These are phyloP conservation scores for Corinectria fuckeliana DNA, from an alignment of 2,329 filamentous ascomycete species.

Conservation along the genomic window DNA sequence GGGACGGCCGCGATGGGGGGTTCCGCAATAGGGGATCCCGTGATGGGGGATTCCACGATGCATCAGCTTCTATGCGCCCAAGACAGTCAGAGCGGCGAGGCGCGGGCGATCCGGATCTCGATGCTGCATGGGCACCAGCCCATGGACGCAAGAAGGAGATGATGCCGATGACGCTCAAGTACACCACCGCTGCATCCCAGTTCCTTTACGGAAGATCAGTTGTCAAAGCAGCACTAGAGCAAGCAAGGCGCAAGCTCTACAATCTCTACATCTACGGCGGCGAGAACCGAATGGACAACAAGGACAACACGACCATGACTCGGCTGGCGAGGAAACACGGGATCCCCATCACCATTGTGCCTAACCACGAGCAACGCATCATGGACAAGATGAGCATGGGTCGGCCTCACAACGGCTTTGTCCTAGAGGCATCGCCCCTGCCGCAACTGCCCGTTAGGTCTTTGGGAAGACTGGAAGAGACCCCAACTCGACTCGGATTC, in stretches of 20 bases:
- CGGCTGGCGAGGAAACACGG: constrained; percentile 54
- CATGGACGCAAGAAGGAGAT: constrained; percentile 39
- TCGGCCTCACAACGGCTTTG: constrained; percentile 86
- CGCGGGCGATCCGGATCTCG: not conserved
- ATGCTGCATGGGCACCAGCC: not conserved
- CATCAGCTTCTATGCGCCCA: not conserved
- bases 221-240: constrained; percentile 78
- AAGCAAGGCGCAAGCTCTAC: constrained; percentile 75
- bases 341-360: constrained; percentile 65
- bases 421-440: constrained; percentile 86
- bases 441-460: constrained; percentile 72
- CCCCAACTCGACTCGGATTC: constrained; percentile 58
- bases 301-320: constrained; percentile 52
- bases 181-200: constrained; percentile 86
- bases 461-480: constrained; percentile 58
- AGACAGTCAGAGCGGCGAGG: not conserved
- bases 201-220: constrained; percentile 88
- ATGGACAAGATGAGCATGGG: constrained; percentile 85
- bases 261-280: constrained; percentile 79
- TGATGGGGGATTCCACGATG: not conserved
- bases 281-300: constrained; percentile 58
- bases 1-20: not conserved
- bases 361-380: constrained; percentile 66
- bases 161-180: constrained; percentile 50
- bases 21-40: constrained; percentile 1